A percentile compares a stretch with the other conserved stretches of the same genome.
phyloP scores from a whole-genome alignment of 257 asterid genomes.

The Ligustrum vulgare region DNA sequence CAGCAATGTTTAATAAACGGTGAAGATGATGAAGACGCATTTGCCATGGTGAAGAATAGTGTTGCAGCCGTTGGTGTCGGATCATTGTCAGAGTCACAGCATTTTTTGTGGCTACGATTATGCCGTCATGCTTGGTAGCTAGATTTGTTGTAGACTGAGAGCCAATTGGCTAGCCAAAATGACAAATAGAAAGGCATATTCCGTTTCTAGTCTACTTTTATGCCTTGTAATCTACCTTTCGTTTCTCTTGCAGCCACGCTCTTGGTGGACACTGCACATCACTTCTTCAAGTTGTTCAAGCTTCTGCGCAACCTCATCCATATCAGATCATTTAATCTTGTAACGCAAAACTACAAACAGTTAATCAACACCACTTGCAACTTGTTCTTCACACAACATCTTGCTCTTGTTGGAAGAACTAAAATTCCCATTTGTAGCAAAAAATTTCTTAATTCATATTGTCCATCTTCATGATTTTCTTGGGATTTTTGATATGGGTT shows the following conservation, averaged over 20 bases:
- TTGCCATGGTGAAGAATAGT: too few species aligned
- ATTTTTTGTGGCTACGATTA: too few species aligned
- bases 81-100: too few species aligned
- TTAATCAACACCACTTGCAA: slow-evolving; percentile 36
- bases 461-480: slow-evolving; percentile 25
- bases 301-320: slow-evolving; percentile 72
- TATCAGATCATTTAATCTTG: slow-evolving; percentile 55
- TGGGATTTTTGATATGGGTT: neutral
- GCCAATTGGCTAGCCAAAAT: too few species aligned
- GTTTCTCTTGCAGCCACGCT: neutral
- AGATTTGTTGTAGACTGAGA: too few species aligned
- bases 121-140: too few species aligned
- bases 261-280: slow-evolving; percentile 43
- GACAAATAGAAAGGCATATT: too few species aligned
- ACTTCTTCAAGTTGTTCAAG: slow-evolving; percentile 64
- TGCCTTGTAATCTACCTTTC: too few species aligned
- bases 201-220: too few species aligned
- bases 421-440: slow-evolving; percentile 26
- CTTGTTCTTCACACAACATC: slow-evolving; percentile 46
- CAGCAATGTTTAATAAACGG: too few species aligned
- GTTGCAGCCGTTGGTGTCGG: too few species aligned
- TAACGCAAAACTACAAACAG: slow-evolving; percentile 67
- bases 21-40: too few species aligned
- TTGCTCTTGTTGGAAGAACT: slow-evolving; percentile 33
- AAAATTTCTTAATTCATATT: slow-evolving; percentile 24